Percentiles rank a stretch among this genome's conserved stretches.
Evolutionary conservation across 2,329 filamentous ascomycete genomes (phyloP).

Genomic region (Pseudogymnoascus sp.): DNA sequence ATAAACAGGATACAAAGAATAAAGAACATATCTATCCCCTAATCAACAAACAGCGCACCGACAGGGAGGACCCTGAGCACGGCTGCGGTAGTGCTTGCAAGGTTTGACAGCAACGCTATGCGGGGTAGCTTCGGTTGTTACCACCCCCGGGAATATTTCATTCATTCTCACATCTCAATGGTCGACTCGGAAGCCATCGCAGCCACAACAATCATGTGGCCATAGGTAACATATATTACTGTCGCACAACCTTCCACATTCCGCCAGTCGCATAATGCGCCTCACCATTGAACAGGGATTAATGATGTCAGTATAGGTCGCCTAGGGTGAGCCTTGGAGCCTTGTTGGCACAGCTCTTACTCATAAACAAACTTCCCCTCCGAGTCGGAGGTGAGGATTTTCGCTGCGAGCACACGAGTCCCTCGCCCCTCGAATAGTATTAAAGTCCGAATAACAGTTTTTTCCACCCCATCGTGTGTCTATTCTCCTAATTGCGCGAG

Average conservation of each 20-base stretch:
- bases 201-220: slow-evolving; percentile 5
- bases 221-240: background rate
- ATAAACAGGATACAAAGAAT: background rate
- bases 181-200: background rate
- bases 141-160: background rate
- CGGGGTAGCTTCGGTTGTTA: background rate
- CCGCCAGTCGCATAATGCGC: background rate
- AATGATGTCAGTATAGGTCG: background rate
- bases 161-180: slow-evolving; percentile 8
- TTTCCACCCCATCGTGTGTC: background rate
- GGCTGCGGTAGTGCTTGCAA: slow-evolving; percentile 1
- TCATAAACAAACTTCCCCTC: slow-evolving; percentile 4
- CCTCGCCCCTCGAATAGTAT: background rate
- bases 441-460: background rate
- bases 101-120: background rate
- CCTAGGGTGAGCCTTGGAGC: background rate
- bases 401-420: background rate
- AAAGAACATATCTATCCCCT: background rate
- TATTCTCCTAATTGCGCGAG: background rate
- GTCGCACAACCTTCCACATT: background rate
- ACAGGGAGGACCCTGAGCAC: background rate
- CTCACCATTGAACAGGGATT: background rate
- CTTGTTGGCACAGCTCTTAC: background rate
- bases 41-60: background rate
- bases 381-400: background rate